Evolutionary conservation across 139 green algal species (phyloP).

Genomic region (Tetradesmus lagerheimii): DNA sequence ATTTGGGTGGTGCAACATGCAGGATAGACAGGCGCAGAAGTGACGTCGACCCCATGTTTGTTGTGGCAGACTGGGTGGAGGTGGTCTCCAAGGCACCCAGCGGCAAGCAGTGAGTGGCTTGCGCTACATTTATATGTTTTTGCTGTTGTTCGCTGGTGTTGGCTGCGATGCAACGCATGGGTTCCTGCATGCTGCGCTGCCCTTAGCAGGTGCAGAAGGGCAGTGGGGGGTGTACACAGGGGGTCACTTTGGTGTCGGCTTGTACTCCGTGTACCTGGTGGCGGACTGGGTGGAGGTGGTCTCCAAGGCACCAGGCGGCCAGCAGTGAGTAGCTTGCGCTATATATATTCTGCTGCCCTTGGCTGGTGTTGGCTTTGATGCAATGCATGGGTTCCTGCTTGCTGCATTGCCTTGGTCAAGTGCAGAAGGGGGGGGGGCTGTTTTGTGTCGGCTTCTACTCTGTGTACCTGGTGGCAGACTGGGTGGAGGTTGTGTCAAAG

Average conservation of each 20-base stretch:
- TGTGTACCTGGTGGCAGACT: conserved; percentile 90
- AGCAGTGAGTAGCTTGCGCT: conserved; percentile 78
- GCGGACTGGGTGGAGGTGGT: conserved; percentile 90
- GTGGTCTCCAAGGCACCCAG: conserved; percentile 95
- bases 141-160: neutral
- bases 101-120: conserved; percentile 87
- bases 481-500: conserved; percentile 95
- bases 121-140: neutral
- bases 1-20: too few species aligned
- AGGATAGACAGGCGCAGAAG: too few species aligned
- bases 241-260: conserved; percentile 99
- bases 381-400: neutral
- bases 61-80: too few species aligned
- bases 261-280: conserved; percentile 99
- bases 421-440: too few species aligned
- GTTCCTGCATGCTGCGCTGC: too few species aligned
- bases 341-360: neutral
- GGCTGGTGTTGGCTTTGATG: neutral
- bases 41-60: too few species aligned
- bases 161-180: too few species aligned
- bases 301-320: conserved; percentile 94
- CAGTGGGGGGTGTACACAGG: conserved; percentile 90
- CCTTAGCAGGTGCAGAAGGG: conserved; percentile 95
- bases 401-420: too few species aligned
- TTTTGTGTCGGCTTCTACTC: conserved; percentile 99